These are phyloP conservation scores for Chrysoporthe puriensis DNA, from an alignment of 2,329 filamentous ascomycete genomes.

Conservation along the genomic window DNA sequence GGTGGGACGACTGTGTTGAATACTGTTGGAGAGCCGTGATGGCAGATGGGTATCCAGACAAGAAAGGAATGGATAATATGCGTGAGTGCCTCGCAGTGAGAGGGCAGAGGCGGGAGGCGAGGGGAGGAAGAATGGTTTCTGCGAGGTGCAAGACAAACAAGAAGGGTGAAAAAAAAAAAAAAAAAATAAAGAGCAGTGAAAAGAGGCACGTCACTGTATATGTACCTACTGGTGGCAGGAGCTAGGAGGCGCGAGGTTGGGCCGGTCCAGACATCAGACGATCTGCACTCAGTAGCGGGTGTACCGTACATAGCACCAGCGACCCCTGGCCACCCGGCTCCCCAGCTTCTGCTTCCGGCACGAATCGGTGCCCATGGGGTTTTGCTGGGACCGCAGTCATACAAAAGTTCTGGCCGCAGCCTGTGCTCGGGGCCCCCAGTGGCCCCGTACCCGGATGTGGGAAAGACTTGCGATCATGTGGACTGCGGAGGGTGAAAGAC, in stretches of 20 bases:
- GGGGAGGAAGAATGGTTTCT: too few species aligned
- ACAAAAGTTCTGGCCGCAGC: neutral
- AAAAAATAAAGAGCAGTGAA: neutral
- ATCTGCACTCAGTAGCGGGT: neutral
- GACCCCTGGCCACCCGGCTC: neutral
- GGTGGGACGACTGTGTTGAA: neutral
- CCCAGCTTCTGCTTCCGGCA: neutral
- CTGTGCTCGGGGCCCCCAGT: neutral
- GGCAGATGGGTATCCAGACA: neutral
- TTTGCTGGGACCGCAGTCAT: neutral
- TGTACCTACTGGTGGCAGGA: neutral
- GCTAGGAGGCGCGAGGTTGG: neutral
- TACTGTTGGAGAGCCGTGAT: neutral
- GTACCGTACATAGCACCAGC: neutral
- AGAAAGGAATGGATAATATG: neutral
- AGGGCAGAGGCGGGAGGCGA: neutral
- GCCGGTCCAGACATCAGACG: neutral
- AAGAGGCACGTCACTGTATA: neutral
- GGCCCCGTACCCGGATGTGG: neutral
- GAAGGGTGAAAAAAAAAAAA: neutral
- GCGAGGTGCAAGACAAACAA: too few species aligned
- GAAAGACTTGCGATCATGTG: neutral
- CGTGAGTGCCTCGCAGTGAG: neutral
- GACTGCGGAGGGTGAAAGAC: neutral
- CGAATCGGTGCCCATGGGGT: slow-evolving; percentile 4